Percentiles rank a stretch among this genome's conserved stretches.
phyloP scores from a whole-genome alignment of 2,329 filamentous ascomycete genomes.

The Leptographium flavum region DNA sequence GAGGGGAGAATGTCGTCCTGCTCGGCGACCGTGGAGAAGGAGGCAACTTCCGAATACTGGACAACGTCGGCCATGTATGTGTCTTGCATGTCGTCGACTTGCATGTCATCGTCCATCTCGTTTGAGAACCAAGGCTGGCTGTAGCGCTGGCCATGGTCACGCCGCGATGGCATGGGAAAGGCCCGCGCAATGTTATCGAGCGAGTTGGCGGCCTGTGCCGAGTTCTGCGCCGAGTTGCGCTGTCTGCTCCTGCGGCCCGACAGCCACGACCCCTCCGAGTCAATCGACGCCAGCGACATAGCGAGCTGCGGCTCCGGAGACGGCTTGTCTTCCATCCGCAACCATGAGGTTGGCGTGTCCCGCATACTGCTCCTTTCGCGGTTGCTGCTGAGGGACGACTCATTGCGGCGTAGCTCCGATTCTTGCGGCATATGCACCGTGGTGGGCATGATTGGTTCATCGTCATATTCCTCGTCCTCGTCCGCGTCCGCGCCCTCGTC shows the following conservation, averaged over 20 bases:
- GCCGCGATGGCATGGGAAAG: conserved; percentile 24
- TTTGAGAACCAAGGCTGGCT: conserved; percentile 25
- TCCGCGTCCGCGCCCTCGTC: background rate
- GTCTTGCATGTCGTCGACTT: no score
- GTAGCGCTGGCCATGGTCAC: conserved; percentile 29
- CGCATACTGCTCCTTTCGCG: conserved; percentile 20
- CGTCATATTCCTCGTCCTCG: conserved; percentile 15
- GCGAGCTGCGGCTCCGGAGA: conserved; percentile 55
- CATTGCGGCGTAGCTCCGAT: background rate
- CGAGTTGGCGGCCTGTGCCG: conserved; percentile 24
- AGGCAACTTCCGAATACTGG: conserved; percentile 13
- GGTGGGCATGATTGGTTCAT: conserved; percentile 4
- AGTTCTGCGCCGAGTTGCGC: conserved; percentile 19
- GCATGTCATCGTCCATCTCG: conserved; percentile 39
- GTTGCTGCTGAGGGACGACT: background rate
- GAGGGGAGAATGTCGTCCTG: conserved; percentile 34
- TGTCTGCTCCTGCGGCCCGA: conserved; percentile 46
- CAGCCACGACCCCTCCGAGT: conserved; percentile 93
- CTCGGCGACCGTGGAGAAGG: conserved; percentile 10
- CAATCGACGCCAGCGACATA: conserved; percentile 82
- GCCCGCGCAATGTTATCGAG: conserved; percentile 38
- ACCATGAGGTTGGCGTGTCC: conserved; percentile 30
- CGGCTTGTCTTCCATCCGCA: conserved; percentile 22
- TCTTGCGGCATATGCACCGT: background rate
- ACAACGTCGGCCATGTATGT: conserved; percentile 53